Evolutionary conservation across 192 early-diverging fungal genomes (phyloP).

Genomic region (Coemansia sp.): DNA sequence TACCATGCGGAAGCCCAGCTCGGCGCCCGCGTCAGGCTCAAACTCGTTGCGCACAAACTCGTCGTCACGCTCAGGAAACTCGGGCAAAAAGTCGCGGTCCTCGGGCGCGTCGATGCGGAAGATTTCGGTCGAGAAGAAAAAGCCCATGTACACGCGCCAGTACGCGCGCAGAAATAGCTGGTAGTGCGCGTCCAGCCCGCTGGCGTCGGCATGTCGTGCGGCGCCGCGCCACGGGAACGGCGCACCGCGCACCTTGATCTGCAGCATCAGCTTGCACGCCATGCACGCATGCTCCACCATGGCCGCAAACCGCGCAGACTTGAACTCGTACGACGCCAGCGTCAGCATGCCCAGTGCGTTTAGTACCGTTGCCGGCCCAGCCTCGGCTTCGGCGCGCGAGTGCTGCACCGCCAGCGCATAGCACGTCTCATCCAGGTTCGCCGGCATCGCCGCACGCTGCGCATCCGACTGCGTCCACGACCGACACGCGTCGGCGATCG

Average conservation of each 20-base stretch:
- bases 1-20: constrained; percentile 51
- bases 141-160: constrained; percentile 45
- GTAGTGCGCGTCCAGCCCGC: constrained; percentile 49
- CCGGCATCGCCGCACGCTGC: constrained; percentile 46
- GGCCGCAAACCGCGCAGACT: constrained; percentile 54
- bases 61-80: constrained; percentile 43
- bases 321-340: constrained; percentile 53
- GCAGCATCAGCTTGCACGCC: constrained; percentile 48
- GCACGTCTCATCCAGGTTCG: constrained; percentile 51
- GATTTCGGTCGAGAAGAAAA: constrained; percentile 53
- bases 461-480: constrained; percentile 55
- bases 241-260: constrained; percentile 46
- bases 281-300: constrained; percentile 56
- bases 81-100: constrained; percentile 52
- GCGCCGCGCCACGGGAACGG: constrained; percentile 54
- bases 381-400: constrained; percentile 19
- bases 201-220: constrained; percentile 14
- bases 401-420: constrained; percentile 40
- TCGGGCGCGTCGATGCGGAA: constrained; percentile 55
- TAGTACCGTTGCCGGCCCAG: constrained; percentile 11
- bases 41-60: constrained; percentile 49
- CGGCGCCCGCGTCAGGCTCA: constrained; percentile 36
- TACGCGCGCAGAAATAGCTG: constrained; percentile 48
- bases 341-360: constrained; percentile 36
- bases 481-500: constrained; percentile 52